These are phyloP conservation scores for Neopestalotiopsis sp. DNA, from an alignment of 2,329 filamentous ascomycete species.

Conservation along the genomic window DNA sequence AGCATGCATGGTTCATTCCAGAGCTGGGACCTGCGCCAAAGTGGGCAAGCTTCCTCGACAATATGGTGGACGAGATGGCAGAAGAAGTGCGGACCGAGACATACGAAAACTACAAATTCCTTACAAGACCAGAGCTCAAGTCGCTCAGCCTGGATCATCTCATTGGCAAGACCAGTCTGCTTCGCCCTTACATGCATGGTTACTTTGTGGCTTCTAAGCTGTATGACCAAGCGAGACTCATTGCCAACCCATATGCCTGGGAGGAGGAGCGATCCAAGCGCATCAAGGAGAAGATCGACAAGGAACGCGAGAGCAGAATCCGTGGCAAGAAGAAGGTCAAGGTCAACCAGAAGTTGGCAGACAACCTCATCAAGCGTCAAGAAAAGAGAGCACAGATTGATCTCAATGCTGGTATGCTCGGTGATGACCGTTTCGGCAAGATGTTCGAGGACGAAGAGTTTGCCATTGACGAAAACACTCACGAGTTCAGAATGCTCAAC, in stretches of 20 bases:
- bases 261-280: slow-evolving; percentile 91
- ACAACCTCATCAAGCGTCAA: slow-evolving; percentile 72
- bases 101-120: slow-evolving; percentile 99
- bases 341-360: slow-evolving; percentile 84
- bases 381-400: slow-evolving; percentile 65
- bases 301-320: slow-evolving; percentile 94
- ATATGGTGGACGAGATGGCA: slow-evolving; percentile 98
- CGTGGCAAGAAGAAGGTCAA: slow-evolving; percentile 96
- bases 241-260: slow-evolving; percentile 91
- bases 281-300: slow-evolving; percentile 93
- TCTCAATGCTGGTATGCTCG: slow-evolving; percentile 69
- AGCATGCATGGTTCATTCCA: slow-evolving; percentile 91
- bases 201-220: slow-evolving; percentile 96
- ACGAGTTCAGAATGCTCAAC: slow-evolving; percentile 88
- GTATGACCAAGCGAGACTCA: slow-evolving; percentile 92
- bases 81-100: slow-evolving; percentile 79
- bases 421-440: slow-evolving; percentile 84
- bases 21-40: slow-evolving; percentile 90
- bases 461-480: slow-evolving; percentile 84
- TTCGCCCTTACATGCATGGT: slow-evolving; percentile 98
- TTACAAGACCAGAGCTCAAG: slow-evolving; percentile 85
- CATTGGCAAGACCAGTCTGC: slow-evolving; percentile 84
- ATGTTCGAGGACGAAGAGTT: slow-evolving; percentile 95
- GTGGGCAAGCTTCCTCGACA: slow-evolving; percentile 97
- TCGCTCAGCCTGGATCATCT: slow-evolving; percentile 86